phyloP scores from a whole-genome alignment of 2,329 filamentous ascomycete species.

The Colletotrichum cuscutae region DNA sequence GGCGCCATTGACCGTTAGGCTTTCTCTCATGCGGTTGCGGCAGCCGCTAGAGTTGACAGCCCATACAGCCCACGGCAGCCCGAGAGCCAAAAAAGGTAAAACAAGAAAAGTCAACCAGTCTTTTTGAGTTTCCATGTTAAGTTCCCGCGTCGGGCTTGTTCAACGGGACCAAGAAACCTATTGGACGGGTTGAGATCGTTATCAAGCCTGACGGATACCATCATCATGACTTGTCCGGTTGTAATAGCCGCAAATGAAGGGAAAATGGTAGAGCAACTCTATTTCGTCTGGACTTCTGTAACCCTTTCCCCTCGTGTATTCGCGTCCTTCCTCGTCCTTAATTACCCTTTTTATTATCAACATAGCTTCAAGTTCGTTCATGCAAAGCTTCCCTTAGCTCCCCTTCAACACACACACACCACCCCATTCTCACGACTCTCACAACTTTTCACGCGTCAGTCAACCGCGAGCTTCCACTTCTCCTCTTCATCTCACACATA shows the following conservation, averaged over 20 bases:
- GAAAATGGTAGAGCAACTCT: neutral
- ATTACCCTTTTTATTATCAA: slow-evolving; percentile 13
- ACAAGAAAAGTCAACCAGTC: neutral
- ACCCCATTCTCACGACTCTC: neutral
- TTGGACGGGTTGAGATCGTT: neutral
- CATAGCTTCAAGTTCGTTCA: slow-evolving; percentile 18
- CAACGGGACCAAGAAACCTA: neutral
- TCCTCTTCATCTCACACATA: neutral
- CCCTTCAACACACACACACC: neutral
- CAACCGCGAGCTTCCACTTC: neutral
- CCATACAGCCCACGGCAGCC: slow-evolving; percentile 13
- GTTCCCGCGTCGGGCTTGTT: neutral
- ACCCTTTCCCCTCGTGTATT: neutral
- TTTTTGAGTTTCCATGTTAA: neutral
- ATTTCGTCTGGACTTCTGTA: neutral
- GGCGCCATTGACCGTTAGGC: slow-evolving; percentile 27
- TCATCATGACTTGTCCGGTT: neutral
- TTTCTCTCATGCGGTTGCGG: slow-evolving; percentile 8
- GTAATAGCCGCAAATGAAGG: neutral
- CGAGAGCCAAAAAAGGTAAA: neutral
- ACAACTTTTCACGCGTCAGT: neutral
- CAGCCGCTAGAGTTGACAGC: slow-evolving; percentile 14
- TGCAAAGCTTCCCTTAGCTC: slow-evolving; percentile 14
- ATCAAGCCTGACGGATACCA: neutral
- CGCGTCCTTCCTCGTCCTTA: slow-evolving; percentile 14